Evolutionary conservation across 768 basidiomycete genomes (phyloP), one percentile per base, ranked within the genome.

Genomic region (Boletales sp.): DNA sequence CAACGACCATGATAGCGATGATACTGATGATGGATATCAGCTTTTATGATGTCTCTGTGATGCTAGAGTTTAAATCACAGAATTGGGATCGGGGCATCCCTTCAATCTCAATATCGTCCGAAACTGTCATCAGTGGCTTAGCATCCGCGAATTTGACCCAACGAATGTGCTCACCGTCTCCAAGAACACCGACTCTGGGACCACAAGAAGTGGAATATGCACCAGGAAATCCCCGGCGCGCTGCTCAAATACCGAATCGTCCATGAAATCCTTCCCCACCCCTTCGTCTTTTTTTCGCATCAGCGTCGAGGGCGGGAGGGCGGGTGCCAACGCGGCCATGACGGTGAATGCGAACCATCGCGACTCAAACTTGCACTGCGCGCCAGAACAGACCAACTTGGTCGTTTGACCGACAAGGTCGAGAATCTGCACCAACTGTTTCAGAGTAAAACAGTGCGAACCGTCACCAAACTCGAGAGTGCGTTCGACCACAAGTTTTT

Each of bases 321-420:
- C 30, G 1, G 50, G 51, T 5, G 50, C 18, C 40, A 53, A 39
- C 2, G 58, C 51, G 6, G 18, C 36, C 40, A 60, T 11, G 8
- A 44, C 53, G 2, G 36, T 53, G 6, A 57, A 59, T 9, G 32
- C 45, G 17, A 59, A 61, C 21, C 51, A 48, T 12, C 40, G 49
- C 8, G 55, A 57, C 32, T 57, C 47, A n/a, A 41, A 61, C 18
- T 21, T 37, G 17, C 51, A 61, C 18, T 44, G 48, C 3, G 51
- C 54, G 1, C 43, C 51, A 3, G 48, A 44, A 40, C 51, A 54
- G 3, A 58, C 30, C 30, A 49, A 0, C 37, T 32, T 36, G 5
- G 47, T 51, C 36, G 45, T 45, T 1, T 40, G 45, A 15, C 55
- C 51, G 11, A 54, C 29, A 24, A 61, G 51, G 0, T 24, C 42